phyloP scores from a whole-genome alignment of 75 land plant species.

The Adiantum capillusveneris region DNA sequence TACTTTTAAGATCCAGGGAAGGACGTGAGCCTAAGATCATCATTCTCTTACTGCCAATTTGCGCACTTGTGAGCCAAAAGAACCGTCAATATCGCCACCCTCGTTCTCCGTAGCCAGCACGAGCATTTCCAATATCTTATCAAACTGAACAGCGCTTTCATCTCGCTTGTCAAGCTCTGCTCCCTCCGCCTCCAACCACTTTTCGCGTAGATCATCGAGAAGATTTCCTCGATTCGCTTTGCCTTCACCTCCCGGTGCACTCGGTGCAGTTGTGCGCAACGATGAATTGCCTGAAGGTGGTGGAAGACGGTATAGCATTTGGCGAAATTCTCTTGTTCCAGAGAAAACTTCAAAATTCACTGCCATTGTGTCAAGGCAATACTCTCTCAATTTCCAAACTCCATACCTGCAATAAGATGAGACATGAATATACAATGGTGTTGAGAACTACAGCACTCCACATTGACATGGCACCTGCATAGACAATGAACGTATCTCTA shows the following conservation, averaged over 20 bases:
- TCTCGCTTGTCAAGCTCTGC: constrained; percentile 93
- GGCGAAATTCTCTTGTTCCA: constrained; percentile 61
- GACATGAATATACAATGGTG: no score
- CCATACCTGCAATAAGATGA: constrained; percentile 77
- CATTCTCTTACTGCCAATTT: no score
- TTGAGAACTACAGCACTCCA: no score
- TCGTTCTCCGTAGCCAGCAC: constrained; percentile 45
- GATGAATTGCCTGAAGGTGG: constrained; percentile 90
- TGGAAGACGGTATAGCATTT: constrained; percentile 68
- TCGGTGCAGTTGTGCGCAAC: constrained; percentile 72
- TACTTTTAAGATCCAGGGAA: no score
- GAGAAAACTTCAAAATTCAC: constrained; percentile 90
- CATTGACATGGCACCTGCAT: no score
- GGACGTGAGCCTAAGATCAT: no score
- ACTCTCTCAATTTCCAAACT: constrained; percentile 72
- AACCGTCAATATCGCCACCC: not conserved
- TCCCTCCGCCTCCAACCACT: constrained; percentile 91
- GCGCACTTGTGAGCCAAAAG: no score
- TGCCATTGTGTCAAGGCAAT: constrained; percentile 82
- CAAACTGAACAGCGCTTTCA: constrained; percentile 82
- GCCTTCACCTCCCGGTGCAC: constrained; percentile 72
- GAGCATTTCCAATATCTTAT: constrained; percentile 67
- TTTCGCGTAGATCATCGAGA: constrained; percentile 90
- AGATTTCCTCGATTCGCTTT: constrained; percentile 56
- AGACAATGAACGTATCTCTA: no score